Evolutionary conservation across 2,329 filamentous ascomycete genomes (phyloP).

Genomic region (Pseudocercospora vitis): DNA sequence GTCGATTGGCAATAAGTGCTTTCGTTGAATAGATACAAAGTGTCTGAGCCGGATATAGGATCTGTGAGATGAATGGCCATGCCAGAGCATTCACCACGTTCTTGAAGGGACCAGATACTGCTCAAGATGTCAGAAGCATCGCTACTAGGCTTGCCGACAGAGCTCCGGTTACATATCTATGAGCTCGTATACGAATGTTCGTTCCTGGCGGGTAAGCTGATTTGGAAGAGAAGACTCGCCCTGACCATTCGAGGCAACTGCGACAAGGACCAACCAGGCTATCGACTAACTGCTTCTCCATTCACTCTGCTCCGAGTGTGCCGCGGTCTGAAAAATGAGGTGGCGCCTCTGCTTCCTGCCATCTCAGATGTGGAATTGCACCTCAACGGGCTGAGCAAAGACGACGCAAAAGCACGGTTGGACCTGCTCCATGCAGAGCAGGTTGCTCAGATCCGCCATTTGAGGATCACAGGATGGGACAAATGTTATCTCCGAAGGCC

Average conservation of each 20-base stretch:
- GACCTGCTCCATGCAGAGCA: not conserved
- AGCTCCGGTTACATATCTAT: conserved; percentile 6
- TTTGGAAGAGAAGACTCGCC: not conserved
- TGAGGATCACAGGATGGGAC: conserved; percentile 7
- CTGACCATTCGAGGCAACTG: not conserved
- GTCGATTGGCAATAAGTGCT: no score
- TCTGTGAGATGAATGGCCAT: no score
- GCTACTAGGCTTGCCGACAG: conserved; percentile 1
- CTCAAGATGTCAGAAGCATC: no score
- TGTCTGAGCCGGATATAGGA: no score
- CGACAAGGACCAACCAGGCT: not conserved
- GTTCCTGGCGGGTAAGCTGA: not conserved
- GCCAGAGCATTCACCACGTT: no score
- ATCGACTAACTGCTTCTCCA: not conserved
- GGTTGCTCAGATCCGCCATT: not conserved
- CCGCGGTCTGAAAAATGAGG: not conserved
- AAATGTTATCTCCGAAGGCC: not conserved
- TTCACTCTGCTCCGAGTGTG: conserved; percentile 9
- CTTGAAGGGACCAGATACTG: no score
- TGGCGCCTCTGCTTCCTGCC: not conserved
- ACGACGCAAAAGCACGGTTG: not conserved
- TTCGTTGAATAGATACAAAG: no score
- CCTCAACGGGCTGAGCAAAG: not conserved
- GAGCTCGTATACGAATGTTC: not conserved
- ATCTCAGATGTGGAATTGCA: not conserved